Evolutionary conservation across 2,329 filamentous ascomycete genomes (phyloP), one percentile per base, ranked within the genome.

Genomic region (Colletotrichum agaves): DNA sequence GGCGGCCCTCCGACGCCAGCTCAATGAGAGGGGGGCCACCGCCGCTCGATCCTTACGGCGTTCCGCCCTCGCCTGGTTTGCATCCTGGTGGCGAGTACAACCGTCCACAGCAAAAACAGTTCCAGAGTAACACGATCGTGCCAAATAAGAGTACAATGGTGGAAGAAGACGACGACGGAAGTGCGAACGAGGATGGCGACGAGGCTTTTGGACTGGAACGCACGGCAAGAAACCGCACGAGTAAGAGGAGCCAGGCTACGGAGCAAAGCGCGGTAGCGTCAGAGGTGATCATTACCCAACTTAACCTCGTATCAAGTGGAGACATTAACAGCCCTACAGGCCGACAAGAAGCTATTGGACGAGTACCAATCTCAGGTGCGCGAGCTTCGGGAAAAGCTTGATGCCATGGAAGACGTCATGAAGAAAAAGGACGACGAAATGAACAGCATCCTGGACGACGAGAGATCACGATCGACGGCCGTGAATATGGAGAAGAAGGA

Each of bases 61-160:
- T 88, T 52, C 90, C 87, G 68, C 84, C 86, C 11, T 90, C 88
- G 11, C 88, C 88, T 7, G 84, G 85, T 59, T 70, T 87, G 55
- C 61, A 60, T 13, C 83, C 83, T 6, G 85, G 85, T 52, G 88
- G 89, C 73, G 89, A 91, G 59, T 91, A 89, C 71, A 90, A 91
- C 46, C 87, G 93, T 50, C 94, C 94, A 4, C 88, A 93, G 72
- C 91, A 93, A 15, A 97, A 97, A 76, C 94, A 94, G 41, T 94
- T 97, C 72, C 94, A 97, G 76, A 95, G 92, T 76, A 98, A 97
- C 76, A 98, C 94, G 0, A 97, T 98, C 74, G 92, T 98, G 35
- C 96, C 96, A 0, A 98, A 98, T 77, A 99, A 98, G 81, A 97
- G 95, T 74, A 98, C 93, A 0, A 94, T 98, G 90, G 89, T 98